phyloP scores from a whole-genome alignment of 2,329 filamentous ascomycete genomes.

The Pseudogymnoascus sp. region DNA sequence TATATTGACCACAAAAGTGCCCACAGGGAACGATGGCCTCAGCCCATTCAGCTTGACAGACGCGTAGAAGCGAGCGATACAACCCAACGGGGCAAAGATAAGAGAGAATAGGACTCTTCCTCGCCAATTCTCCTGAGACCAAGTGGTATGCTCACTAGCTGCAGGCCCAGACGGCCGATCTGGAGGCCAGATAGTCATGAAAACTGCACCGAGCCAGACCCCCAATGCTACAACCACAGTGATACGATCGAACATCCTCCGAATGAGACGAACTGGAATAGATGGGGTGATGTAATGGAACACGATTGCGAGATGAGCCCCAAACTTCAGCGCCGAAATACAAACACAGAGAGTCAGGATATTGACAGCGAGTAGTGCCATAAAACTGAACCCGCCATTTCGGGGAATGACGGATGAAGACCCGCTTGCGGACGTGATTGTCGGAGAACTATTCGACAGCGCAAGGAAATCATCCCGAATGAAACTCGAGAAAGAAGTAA shows the following conservation, averaged over 20 bases:
- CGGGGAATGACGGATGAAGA: slow-evolving; percentile 38
- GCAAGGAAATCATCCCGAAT: slow-evolving; percentile 74
- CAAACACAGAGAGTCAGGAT: slow-evolving; percentile 65
- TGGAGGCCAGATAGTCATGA: slow-evolving; percentile 67
- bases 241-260: slow-evolving; percentile 56
- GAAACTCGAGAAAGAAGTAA: slow-evolving; percentile 85
- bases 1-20: slow-evolving; percentile 79
- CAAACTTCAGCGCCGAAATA: slow-evolving; percentile 60
- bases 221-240: slow-evolving; percentile 61
- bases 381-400: slow-evolving; percentile 72
- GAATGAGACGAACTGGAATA: slow-evolving; percentile 49
- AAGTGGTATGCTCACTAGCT: neutral
- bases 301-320: slow-evolving; percentile 65
- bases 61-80: slow-evolving; percentile 65
- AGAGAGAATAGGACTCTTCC: slow-evolving; percentile 67
- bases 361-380: slow-evolving; percentile 71
- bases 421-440: slow-evolving; percentile 21
- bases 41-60: slow-evolving; percentile 65
- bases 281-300: slow-evolving; percentile 53
- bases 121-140: slow-evolving; percentile 56
- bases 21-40: slow-evolving; percentile 65
- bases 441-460: slow-evolving; percentile 63
- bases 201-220: slow-evolving; percentile 69
- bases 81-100: slow-evolving; percentile 76
- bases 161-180: slow-evolving; percentile 35